Conservation (phyloP, 2,329 filamentous ascomycete species). For the Hymenoscyphus infarciens region DNA sequence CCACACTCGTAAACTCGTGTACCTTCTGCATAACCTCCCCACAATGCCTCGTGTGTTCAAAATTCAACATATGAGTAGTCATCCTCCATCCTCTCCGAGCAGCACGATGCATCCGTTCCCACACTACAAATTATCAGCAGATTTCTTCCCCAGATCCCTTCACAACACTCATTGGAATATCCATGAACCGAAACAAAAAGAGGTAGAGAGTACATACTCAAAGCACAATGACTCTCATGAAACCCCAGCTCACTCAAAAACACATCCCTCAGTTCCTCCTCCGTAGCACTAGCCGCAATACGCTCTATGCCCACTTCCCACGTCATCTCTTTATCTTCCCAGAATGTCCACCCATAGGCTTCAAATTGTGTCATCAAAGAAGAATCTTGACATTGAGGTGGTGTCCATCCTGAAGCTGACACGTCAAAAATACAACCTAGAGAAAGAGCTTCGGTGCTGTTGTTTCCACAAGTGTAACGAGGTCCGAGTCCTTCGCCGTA, state of each 20-base stretch:
- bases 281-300: not conserved
- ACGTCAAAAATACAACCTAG: conserved; percentile 4
- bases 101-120: not conserved
- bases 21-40: not conserved
- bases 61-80: not conserved
- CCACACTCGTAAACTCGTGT: not conserved
- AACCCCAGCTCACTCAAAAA: not conserved
- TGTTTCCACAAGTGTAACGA: not conserved
- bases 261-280: not conserved
- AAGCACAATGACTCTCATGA: not conserved
- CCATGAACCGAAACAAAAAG: not conserved
- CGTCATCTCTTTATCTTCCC: not conserved
- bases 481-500: not conserved
- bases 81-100: not conserved
- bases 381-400: not conserved
- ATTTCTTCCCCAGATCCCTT: not conserved
- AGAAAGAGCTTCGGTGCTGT: not conserved
- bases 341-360: not conserved
- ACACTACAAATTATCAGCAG: not conserved
- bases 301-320: not conserved
- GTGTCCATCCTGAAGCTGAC: not conserved
- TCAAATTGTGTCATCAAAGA: not conserved
- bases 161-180: not conserved
- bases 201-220: not conserved
- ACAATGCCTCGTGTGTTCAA: not conserved